phyloP scores from a whole-genome alignment of 257 asterid genomes.

The Verbena officinalis region DNA sequence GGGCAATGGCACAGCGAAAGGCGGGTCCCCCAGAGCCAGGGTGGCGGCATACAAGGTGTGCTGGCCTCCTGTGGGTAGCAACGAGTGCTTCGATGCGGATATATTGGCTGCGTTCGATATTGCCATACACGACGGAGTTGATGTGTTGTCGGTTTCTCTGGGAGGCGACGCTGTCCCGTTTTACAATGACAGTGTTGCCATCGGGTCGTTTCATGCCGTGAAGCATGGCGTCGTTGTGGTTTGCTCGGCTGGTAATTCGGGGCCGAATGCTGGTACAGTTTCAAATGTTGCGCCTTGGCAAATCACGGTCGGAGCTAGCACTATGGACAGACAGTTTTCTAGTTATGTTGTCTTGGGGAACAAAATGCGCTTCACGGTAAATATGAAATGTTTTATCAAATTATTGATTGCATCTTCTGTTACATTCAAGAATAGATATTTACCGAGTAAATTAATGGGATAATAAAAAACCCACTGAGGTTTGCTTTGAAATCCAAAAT shows the following conservation, averaged over 20 bases:
- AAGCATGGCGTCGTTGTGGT: constrained; percentile 72
- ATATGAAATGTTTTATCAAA: constrained; percentile 5
- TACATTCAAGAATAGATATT: too few species aligned
- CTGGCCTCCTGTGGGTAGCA: constrained; percentile 72
- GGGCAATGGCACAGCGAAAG: constrained; percentile 93
- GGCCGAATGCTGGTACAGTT: constrained; percentile 64
- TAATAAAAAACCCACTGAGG: too few species aligned
- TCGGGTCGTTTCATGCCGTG: constrained; percentile 90
- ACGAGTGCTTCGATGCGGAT: constrained; percentile 87
- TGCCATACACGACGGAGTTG: constrained; percentile 94
- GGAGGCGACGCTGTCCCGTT: constrained; percentile 69
- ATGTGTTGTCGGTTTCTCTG: constrained; percentile 82
- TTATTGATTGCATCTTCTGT: too few species aligned
- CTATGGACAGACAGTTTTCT: constrained; percentile 74
- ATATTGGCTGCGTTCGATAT: constrained; percentile 79
- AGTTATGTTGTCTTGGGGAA: constrained; percentile 63
- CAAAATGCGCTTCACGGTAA: constrained; percentile 51
- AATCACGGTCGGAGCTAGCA: constrained; percentile 89
- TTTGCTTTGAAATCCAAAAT: too few species aligned
- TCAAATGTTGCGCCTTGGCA: constrained; percentile 88
- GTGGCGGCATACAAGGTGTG: constrained; percentile 95
- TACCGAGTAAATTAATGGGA: too few species aligned
- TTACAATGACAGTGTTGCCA: constrained; percentile 72
- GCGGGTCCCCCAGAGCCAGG: constrained; percentile 90
- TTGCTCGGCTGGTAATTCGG: constrained; percentile 95